phyloP scores from a whole-genome alignment of 495 filamentous ascomycete genomes.

The Parathielavia hyrcaniae region DNA sequence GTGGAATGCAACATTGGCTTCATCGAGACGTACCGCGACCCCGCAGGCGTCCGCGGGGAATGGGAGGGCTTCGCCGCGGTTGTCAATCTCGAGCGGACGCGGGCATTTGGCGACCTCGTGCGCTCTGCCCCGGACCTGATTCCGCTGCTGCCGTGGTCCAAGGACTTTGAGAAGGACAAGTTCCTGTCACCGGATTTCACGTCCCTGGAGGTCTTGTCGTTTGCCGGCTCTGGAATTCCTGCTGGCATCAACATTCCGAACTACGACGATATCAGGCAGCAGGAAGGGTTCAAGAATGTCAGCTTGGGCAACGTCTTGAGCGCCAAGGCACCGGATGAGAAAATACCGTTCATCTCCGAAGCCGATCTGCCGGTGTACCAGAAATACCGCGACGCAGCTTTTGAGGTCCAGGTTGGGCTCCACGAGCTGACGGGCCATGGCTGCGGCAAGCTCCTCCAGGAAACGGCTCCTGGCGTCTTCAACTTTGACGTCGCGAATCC shows the following conservation, averaged over 20 bases:
- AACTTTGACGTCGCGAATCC: slow-evolving; percentile 82
- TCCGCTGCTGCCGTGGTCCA: slow-evolving; percentile 78
- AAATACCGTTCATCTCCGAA: slow-evolving; percentile 77
- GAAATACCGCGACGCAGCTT: slow-evolving; percentile 72
- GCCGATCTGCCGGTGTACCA: slow-evolving; percentile 70
- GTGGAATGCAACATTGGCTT: slow-evolving; percentile 93
- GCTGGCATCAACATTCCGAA: slow-evolving; percentile 77
- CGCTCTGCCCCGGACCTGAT: slow-evolving; percentile 75
- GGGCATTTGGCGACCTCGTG: slow-evolving; percentile 82
- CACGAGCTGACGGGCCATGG: slow-evolving; percentile 93
- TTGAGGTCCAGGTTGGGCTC: slow-evolving; percentile 91
- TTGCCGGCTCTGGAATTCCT: slow-evolving; percentile 67
- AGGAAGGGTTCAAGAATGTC: slow-evolving; percentile 97
- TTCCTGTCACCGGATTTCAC: slow-evolving; percentile 95
- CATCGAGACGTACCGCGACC: slow-evolving; percentile 93
- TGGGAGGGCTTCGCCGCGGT: slow-evolving; percentile 92
- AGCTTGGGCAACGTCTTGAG: slow-evolving; percentile 68
- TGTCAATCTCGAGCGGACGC: slow-evolving; percentile 74
- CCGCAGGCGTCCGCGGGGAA: slow-evolving; percentile 85
- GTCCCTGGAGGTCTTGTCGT: slow-evolving; percentile 63
- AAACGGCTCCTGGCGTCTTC: slow-evolving; percentile 69
- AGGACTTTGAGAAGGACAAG: slow-evolving; percentile 89
- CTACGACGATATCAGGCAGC: slow-evolving; percentile 90
- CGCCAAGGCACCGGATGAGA: slow-evolving; percentile 84
- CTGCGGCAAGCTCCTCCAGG: slow-evolving; percentile 90